Evolutionary conservation across 768 basidiomycete species (phyloP).

Genomic region (Xerocomellus amylosporus): DNA sequence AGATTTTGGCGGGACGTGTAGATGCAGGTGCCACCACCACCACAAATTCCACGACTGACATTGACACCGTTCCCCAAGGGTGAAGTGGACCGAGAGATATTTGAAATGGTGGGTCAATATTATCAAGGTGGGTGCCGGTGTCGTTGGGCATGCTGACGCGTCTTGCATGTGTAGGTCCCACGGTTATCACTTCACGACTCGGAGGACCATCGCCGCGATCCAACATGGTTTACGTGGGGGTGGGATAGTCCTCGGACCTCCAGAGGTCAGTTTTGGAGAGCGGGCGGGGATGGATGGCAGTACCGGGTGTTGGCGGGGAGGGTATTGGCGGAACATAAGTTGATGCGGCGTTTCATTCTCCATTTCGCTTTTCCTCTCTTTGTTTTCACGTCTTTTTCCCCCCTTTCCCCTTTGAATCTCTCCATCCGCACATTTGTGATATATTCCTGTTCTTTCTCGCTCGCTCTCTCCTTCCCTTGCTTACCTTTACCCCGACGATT

Average conservation of each 20-base stretch:
- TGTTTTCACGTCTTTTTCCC: too few relatives aligned
- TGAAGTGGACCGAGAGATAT: constrained; percentile 62
- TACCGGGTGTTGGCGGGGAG: constrained; percentile 93
- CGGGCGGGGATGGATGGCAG: constrained; percentile 92
- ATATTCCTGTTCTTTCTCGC: constrained; percentile 12
- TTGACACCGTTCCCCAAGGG: constrained; percentile 60
- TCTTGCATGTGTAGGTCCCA: constrained; percentile 61
- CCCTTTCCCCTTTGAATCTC: constrained; percentile 2
- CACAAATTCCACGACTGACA: constrained; percentile 36
- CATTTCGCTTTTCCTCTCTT: neutral
- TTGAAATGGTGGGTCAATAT: constrained; percentile 84
- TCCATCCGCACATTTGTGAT: constrained; percentile 17
- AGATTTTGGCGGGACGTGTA: constrained; percentile 47
- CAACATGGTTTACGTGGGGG: too few relatives aligned
- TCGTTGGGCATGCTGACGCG: neutral
- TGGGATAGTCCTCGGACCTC: too few relatives aligned
- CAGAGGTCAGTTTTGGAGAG: constrained; percentile 92
- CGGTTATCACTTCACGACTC: constrained; percentile 91
- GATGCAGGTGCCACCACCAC: constrained; percentile 7
- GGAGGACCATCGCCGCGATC: too few relatives aligned
- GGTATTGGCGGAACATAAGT: constrained; percentile 82
- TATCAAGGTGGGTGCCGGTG: constrained; percentile 70
- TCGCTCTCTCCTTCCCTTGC: neutral
- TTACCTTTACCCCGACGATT: neutral
- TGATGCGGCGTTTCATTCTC: constrained; percentile 33